phyloP scores from a whole-genome alignment of 306 rosid genomes.

The Malus fusca region DNA sequence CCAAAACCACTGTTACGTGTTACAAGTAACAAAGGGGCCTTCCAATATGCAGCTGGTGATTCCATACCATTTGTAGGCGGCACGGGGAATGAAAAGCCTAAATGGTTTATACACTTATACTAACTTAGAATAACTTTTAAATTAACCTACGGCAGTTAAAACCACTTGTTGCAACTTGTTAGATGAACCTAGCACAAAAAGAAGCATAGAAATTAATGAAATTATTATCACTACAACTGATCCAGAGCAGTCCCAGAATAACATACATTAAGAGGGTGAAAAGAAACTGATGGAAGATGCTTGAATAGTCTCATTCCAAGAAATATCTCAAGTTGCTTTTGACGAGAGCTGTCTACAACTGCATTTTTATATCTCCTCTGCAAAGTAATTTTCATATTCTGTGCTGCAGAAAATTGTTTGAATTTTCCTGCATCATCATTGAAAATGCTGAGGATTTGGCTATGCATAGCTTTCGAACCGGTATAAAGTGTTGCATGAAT shows the following conservation, averaged over 20 bases:
- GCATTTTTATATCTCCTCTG: conserved; percentile 96
- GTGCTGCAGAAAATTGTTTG: conserved; percentile 93
- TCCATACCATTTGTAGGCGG: neutral
- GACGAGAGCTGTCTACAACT: conserved; percentile 94
- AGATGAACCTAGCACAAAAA: conserved; percentile 3
- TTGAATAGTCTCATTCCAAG: conserved; percentile 94
- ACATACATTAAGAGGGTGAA: conserved; percentile 86
- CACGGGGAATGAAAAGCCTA: neutral
- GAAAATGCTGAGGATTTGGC: conserved; percentile 97
- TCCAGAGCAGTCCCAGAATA: conserved; percentile 25
- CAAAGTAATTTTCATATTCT: conserved; percentile 88
- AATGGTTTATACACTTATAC: neutral
- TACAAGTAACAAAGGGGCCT: neutral
- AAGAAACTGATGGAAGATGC: conserved; percentile 94
- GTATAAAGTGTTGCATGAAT: conserved; percentile 97
- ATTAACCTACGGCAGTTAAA: conserved; percentile 1
- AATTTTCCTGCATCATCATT: conserved; percentile 88
- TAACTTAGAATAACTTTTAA: conserved; percentile 13
- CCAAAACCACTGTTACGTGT: neutral
- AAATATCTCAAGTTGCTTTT: conserved; percentile 91
- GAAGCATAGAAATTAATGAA: conserved; percentile 5
- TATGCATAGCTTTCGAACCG: conserved; percentile 98
- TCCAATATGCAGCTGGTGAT: conserved; percentile 1
- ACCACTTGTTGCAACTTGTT: conserved; percentile 5
- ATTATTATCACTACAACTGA: conserved; percentile 22